Conservation (phyloP, 768 basidiomycete species). For the Collybiopsis confluens region DNA sequence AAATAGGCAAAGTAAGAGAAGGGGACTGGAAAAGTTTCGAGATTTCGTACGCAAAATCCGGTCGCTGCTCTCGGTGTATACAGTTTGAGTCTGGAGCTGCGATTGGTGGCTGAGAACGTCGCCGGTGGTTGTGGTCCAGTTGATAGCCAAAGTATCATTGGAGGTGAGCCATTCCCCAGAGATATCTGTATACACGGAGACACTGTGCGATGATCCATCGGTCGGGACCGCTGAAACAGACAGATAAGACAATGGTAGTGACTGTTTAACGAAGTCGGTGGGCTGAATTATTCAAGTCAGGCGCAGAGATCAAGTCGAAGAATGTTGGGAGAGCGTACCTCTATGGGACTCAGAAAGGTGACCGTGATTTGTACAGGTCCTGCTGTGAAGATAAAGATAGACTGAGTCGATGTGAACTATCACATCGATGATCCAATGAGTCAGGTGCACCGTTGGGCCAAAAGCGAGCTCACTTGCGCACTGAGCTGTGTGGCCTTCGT, state of each 20-base stretch:
- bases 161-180: constrained; percentile 38
- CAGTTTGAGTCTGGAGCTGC: constrained; percentile 26
- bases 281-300: constrained; percentile 28
- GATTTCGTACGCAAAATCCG: constrained; percentile 44
- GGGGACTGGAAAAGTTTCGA: background rate
- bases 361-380: constrained; percentile 49
- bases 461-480: constrained; percentile 24
- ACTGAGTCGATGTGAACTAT: constrained; percentile 54
- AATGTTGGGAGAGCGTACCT: constrained; percentile 28
- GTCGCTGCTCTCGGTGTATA: constrained; percentile 38
- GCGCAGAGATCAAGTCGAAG: background rate
- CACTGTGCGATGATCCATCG: constrained; percentile 33
- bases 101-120: constrained; percentile 40
- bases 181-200: constrained; percentile 47
- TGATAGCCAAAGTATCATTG: constrained; percentile 27
- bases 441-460: constrained; percentile 4
- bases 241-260: constrained; percentile 49
- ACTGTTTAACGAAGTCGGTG: constrained; percentile 42
- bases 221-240: constrained; percentile 29
- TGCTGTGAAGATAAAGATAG: constrained; percentile 44
- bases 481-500: constrained; percentile 35
- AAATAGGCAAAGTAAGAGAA: background rate
- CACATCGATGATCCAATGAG: constrained; percentile 3
- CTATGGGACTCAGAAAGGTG: constrained; percentile 54
- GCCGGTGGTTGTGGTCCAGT: constrained; percentile 40